Conservation (phyloP, 2,329 filamentous ascomycete species). For the Fusarium sp. region DNA sequence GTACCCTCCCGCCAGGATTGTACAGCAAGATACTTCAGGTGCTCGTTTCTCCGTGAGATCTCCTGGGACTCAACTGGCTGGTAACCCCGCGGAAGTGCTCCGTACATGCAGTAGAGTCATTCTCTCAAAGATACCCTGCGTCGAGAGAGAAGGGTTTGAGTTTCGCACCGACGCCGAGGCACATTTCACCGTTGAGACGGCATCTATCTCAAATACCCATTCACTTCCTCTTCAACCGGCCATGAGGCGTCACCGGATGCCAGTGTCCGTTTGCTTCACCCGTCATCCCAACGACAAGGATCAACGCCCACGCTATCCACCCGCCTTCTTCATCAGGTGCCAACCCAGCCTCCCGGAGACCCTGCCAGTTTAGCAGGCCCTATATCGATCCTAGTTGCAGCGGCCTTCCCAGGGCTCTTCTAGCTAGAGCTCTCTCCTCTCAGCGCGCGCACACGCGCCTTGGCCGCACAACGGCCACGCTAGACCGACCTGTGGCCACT, state of each 20-base stretch:
- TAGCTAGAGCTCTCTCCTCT: not conserved
- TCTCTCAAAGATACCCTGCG: slow-evolving; percentile 2
- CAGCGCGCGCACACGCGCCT: slow-evolving; percentile 8
- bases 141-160: slow-evolving; percentile 1
- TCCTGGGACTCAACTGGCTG: not conserved
- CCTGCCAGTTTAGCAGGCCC: not conserved
- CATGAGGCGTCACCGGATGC: not conserved
- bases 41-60: slow-evolving; percentile 11
- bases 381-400: not conserved
- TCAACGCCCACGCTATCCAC: not conserved
- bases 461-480: slow-evolving; percentile 4
- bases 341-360: slow-evolving; percentile 3
- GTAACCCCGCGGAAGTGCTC: slow-evolving; percentile 5
- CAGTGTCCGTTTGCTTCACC: not conserved
- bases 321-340: not conserved
- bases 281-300: not conserved
- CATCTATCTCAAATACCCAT: not conserved
- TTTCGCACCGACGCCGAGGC: not conserved
- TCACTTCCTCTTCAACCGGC: not conserved
- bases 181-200: not conserved
- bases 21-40: not conserved
- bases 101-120: slow-evolving; percentile 6
- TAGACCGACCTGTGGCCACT: slow-evolving; percentile 11
- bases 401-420: not conserved
- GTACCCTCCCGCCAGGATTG: not conserved